Percentiles rank a stretch among this genome's conserved stretches.
Conservation (phyloP, 2,329 filamentous ascomycete genomes). For the Ophiostoma ips region DNA sequence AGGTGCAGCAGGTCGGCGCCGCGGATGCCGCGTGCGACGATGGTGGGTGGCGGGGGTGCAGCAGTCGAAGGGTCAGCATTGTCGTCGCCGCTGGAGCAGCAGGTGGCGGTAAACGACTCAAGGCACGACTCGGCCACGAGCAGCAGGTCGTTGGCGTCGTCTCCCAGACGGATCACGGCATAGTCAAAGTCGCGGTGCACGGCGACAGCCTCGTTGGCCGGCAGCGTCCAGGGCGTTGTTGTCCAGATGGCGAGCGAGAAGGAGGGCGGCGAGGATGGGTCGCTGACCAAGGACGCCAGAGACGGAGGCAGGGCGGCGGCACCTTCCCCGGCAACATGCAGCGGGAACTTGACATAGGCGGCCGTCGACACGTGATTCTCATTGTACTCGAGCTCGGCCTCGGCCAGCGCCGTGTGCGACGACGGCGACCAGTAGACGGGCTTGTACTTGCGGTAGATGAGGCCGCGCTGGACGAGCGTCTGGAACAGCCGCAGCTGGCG, state of each 20-base stretch:
- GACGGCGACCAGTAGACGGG: conserved; percentile 81
- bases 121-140: conserved; percentile 61
- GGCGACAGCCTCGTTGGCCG: conserved; percentile 82
- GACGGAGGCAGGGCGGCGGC: conserved; percentile 20
- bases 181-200: conserved; percentile 66
- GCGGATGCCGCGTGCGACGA: conserved; percentile 57
- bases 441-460: conserved; percentile 67
- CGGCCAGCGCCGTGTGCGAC: conserved; percentile 64
- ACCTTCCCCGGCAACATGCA: conserved; percentile 22
- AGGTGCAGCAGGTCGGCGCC: conserved; percentile 53
- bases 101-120: conserved; percentile 35
- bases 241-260: conserved; percentile 95
- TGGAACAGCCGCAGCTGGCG: conserved; percentile 63
- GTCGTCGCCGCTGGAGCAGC: conserved; percentile 26
- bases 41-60: conserved; percentile 40
- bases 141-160: conserved; percentile 46
- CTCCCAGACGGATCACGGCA: conserved; percentile 47
- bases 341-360: conserved; percentile 68
- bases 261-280: conserved; percentile 4
- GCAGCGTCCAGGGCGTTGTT: conserved; percentile 93
- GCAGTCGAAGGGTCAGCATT: too few species aligned
- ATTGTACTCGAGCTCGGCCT: conserved; percentile 74
- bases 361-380: conserved; percentile 58
- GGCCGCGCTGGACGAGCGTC: conserved; percentile 55
- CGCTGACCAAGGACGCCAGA: too few species aligned